Evolutionary conservation across 768 basidiomycete genomes (phyloP), one percentile per base, ranked within the genome.

Genomic region (Leucosporidium yakuticum): DNA sequence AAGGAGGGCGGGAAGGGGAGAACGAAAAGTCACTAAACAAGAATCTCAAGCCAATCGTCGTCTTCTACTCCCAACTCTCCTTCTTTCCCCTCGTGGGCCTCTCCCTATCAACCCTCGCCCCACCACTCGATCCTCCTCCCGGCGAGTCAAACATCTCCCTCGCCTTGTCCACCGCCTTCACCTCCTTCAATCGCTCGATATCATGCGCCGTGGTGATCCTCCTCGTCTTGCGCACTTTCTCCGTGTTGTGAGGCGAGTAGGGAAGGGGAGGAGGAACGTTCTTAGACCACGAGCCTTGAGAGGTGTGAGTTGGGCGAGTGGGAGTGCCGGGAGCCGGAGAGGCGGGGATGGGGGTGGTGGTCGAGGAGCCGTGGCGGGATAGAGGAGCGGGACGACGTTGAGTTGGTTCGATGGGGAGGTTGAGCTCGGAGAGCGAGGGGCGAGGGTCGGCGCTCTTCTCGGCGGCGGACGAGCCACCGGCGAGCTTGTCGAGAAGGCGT

Each of bases 181-280:
- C 27, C 58, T 59, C 34, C 56, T 57, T 57, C n/a, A 75, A 47
- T 25, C 32, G 60, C 61, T 36, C 69, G 21, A 75, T 27, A 20
- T 75, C 74, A 29, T 65, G 58, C 25, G 71, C 74, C 57, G 70
- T 68, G 44, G 74, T 75, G 53, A 69, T 58, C 29, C 74, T 39
- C 21, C 74, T 60, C 31, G 25, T 29, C 51, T 69, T 73, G 34
- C 70, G 59, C 49, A 57, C 51, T 48, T 67, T 53, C 12, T 36
- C 32, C 14, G 49, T 60, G 4, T 27, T 48, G 20, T 66, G 67
- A 4, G 71, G 71, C 15, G 67, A 69, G 54, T 60, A 63, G 2
- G 71, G 71, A 23, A 72, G 64, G 19, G 71, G 71, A 1, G 67
- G 71, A 17, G 66, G 66, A 23, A 27, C 23, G 4, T 34, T 20